Evolutionary conservation across 2,329 filamentous ascomycete genomes (phyloP), one percentile per base, ranked within the genome.

Genomic region (Colletotrichum sp.): DNA sequence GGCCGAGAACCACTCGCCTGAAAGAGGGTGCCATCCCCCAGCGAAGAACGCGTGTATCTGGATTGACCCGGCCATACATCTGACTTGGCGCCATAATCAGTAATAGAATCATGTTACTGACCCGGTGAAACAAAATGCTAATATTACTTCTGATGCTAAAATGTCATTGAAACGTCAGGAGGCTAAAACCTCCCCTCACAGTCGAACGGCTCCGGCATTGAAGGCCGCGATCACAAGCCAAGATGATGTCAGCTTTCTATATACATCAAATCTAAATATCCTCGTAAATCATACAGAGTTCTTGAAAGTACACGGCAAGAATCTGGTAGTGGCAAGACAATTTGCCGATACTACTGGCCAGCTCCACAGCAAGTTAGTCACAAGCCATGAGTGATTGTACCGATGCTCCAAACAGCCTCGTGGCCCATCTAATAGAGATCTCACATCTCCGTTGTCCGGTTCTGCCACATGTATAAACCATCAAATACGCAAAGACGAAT

Each of bases 401-500:
- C 18, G 3, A 49, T 49, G 18, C 9, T n/a, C 8, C 18, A 6
- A 12, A 12, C 18, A 10, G 39, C 39, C 18, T n/a, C 39, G 18
- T 49, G 1, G 1, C 9, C 18, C 18, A n/a, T 49, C 39, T 1
- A 49, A 49, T 0, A 49, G 39, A 49, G 0, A 10, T 18, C 18
- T 49, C 7, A 6, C 9, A 49, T 12, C 18, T n/a, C 5, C 9
- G 18, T n/a, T 7, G 18, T 49, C 1, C 39, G 9, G 39, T 6
- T 49, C 18, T 49, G 5, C 9, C 39, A 18, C 9, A 0, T 49
- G 18, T 6, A n/a, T 9, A n/a, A 49, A 16, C 39, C 9, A n/a
- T 16, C 39, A 49, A 49, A 49, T 49, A 49, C 39, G 9, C 18
- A 49, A 49, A 10, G 39, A 49, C n/a, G 18, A 49, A n/a, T 49